phyloP scores from a whole-genome alignment of 129 eudicot species.

The Lonicera japonica region DNA sequence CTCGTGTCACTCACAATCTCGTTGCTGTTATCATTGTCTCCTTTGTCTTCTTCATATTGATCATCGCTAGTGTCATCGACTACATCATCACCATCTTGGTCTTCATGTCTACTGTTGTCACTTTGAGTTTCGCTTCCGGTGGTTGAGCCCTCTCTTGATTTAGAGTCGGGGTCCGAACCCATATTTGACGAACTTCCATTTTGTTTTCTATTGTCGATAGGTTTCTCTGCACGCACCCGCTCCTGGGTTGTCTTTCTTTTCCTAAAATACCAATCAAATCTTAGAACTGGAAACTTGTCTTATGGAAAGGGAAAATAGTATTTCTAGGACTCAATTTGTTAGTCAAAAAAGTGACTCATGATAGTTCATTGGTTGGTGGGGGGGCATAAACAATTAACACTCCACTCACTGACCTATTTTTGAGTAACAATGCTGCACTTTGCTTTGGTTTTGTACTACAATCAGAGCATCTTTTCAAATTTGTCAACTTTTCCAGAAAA shows the following conservation, averaged over 20 bases:
- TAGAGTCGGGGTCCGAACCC: slow-evolving; percentile 13
- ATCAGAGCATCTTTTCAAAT: too few relatives aligned
- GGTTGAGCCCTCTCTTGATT: slow-evolving; percentile 18
- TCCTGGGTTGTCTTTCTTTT: slow-evolving; percentile 45
- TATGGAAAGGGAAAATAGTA: too few relatives aligned
- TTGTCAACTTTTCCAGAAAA: too few relatives aligned
- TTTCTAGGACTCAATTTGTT: background rate
- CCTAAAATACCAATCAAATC: slow-evolving; percentile 23
- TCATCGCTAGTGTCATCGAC: slow-evolving; percentile 10
- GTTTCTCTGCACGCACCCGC: slow-evolving; percentile 19
- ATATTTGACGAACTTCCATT: slow-evolving; percentile 21
- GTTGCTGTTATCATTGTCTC: slow-evolving; percentile 7
- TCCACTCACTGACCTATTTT: too few relatives aligned
- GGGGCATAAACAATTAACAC: too few relatives aligned
- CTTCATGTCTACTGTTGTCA: slow-evolving; percentile 10
- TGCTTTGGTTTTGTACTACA: too few relatives aligned
- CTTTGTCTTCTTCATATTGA: slow-evolving; percentile 7
- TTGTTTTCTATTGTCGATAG: background rate
- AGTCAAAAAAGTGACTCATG: background rate
- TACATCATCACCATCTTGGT: slow-evolving; percentile 10
- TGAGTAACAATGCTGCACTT: too few relatives aligned
- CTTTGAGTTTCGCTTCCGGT: slow-evolving; percentile 32
- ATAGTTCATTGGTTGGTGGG: too few relatives aligned
- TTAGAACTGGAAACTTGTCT: background rate
- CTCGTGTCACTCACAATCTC: slow-evolving; percentile 7